phyloP scores from a whole-genome alignment of 2,329 filamentous ascomycete genomes.

The Xylariaceae sp. region DNA sequence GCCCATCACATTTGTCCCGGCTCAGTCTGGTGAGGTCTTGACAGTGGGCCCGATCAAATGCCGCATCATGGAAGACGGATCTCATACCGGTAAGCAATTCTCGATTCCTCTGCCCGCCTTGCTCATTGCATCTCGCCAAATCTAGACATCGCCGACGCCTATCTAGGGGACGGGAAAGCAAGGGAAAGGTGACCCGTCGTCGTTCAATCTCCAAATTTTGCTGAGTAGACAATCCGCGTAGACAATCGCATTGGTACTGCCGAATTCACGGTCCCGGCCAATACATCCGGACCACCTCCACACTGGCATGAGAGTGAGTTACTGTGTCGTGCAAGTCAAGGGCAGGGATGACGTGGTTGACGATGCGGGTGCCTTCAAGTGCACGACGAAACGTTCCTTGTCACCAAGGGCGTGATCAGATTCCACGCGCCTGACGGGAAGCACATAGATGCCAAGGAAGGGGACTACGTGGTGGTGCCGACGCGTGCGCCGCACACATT shows the following conservation, averaged over 20 bases:
- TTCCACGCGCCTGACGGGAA: slow-evolving; percentile 43
- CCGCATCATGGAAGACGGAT: slow-evolving; percentile 29
- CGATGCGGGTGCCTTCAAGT: background rate
- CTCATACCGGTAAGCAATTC: slow-evolving; percentile 31
- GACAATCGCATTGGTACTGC: slow-evolving; percentile 24
- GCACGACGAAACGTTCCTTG: slow-evolving; percentile 52
- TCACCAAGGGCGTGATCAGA: slow-evolving; percentile 46
- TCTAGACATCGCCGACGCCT: background rate
- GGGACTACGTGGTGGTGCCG: slow-evolving; percentile 52
- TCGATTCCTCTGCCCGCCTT: background rate
- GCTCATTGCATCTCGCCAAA: background rate
- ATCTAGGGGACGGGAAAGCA: background rate
- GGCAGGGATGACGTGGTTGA: background rate
- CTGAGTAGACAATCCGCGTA: background rate
- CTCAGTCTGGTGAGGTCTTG: slow-evolving; percentile 43
- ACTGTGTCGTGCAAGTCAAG: background rate
- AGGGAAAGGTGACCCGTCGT: no score
- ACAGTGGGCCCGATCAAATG: slow-evolving; percentile 45
- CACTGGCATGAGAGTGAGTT: slow-evolving; percentile 45
- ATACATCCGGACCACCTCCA: slow-evolving; percentile 41
- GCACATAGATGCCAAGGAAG: slow-evolving; percentile 41
- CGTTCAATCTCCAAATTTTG: background rate
- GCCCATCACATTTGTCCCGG: slow-evolving; percentile 44
- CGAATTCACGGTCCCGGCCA: slow-evolving; percentile 44
- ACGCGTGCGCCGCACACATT: slow-evolving; percentile 51